phyloP scores from a whole-genome alignment of 257 asterid species.

The Jasminum sambac region DNA sequence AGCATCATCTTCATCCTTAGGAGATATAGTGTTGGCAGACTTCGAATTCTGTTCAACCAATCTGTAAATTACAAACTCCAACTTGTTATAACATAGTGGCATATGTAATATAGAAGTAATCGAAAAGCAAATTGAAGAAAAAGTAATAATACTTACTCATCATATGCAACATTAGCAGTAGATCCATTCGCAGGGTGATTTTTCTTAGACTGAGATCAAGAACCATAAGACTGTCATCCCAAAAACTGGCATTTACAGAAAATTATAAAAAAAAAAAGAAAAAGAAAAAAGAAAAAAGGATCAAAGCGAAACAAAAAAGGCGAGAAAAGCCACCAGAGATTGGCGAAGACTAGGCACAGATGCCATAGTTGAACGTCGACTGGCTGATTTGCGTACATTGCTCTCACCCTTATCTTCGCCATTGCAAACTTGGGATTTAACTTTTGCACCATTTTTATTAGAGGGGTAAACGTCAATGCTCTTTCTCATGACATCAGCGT shows the following conservation, averaged over 20 bases:
- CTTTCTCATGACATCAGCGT: slow-evolving; percentile 51
- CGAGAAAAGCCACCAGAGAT: slow-evolving; percentile 39
- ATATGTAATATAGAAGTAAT: neutral
- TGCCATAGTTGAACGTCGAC: slow-evolving; percentile 42
- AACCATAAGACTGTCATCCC: slow-evolving; percentile 8
- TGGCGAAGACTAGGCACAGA: slow-evolving; percentile 37
- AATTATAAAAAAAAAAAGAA: neutral
- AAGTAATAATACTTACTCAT: slow-evolving; percentile 42
- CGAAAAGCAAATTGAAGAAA: neutral
- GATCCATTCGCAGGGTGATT: slow-evolving; percentile 38
- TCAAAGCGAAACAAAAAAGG: neutral
- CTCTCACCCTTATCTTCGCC: slow-evolving; percentile 25
- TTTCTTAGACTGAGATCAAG: slow-evolving; percentile 42
- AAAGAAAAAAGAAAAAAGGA: neutral
- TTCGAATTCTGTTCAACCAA: slow-evolving; percentile 36
- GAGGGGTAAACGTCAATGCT: slow-evolving; percentile 55
- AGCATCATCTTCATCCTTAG: slow-evolving; percentile 65
- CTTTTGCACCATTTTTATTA: slow-evolving; percentile 34
- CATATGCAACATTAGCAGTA: slow-evolving; percentile 29
- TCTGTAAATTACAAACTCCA: slow-evolving; percentile 33
- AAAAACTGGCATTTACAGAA: neutral
- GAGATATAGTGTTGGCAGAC: slow-evolving; percentile 29
- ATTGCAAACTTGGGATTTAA: slow-evolving; percentile 39
- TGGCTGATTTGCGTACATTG: slow-evolving; percentile 25
- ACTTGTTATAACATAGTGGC: neutral